Evolutionary conservation across 352 stramenopile species (phyloP).

Genomic region (Blastocystis sp.): DNA sequence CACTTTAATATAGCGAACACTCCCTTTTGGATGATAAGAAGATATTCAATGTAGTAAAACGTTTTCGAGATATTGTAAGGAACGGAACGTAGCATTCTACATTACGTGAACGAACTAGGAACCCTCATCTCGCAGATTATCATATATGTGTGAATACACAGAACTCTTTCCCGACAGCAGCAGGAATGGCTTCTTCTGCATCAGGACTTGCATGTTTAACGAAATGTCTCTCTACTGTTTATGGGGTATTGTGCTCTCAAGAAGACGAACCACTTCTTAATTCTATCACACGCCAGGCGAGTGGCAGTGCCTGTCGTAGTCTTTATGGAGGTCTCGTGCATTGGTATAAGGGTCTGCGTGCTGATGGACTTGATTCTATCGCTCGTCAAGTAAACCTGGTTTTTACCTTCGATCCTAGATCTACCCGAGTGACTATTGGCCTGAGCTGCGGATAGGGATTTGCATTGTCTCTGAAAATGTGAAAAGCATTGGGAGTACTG

Average conservation of each 20-base stretch:
- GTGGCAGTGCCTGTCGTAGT: constrained; percentile 86
- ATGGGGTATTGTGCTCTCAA: not conserved
- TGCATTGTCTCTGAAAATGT: constrained; percentile 88
- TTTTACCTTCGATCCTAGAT: constrained; percentile 53
- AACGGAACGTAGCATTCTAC: constrained; percentile 28
- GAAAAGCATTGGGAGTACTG: constrained; percentile 91
- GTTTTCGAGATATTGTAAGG: constrained; percentile 70
- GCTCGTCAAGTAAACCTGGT: constrained; percentile 68
- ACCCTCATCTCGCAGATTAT: constrained; percentile 65
- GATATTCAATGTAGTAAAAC: constrained; percentile 70
- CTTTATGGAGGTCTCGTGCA: constrained; percentile 92
- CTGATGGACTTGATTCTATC: constrained; percentile 74
- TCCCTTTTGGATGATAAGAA: constrained; percentile 58
- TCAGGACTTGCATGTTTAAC: constrained; percentile 86
- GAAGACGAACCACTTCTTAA: constrained; percentile 66
- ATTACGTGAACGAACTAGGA: not conserved
- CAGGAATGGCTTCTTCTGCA: constrained; percentile 90
- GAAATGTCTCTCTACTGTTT: not conserved
- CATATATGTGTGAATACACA: constrained; percentile 85
- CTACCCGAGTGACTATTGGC: constrained; percentile 75
- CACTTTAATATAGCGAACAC: constrained; percentile 69
- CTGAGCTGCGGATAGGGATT: constrained; percentile 85
- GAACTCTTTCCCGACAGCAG: constrained; percentile 96
- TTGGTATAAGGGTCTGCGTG: constrained; percentile 81
- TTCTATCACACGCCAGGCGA: constrained; percentile 86